A percentile compares a stretch with the other conserved stretches of the same genome.
These are phyloP conservation scores for Kalaharituber pfeilii DNA, from an alignment of 2,329 filamentous ascomycete genomes.

Conservation along the genomic window DNA sequence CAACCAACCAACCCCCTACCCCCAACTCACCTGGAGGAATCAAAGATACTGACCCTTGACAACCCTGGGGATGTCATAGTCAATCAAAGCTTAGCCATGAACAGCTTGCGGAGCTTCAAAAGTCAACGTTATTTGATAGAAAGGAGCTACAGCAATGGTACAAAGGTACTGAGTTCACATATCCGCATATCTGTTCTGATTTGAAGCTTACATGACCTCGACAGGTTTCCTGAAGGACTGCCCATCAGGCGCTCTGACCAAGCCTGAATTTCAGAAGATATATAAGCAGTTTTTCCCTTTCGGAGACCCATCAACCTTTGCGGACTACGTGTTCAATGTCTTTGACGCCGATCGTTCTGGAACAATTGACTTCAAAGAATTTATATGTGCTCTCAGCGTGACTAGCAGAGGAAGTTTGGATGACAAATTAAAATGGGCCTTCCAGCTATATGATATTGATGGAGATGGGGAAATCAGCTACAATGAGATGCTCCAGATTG, in stretches of 20 bases:
- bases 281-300: slow-evolving; percentile 99
- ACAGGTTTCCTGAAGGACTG: slow-evolving; percentile 95
- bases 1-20: no score
- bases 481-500: slow-evolving; percentile 96
- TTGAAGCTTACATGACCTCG: background rate
- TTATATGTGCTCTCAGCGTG: slow-evolving; percentile 93
- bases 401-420: slow-evolving; percentile 97
- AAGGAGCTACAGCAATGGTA: slow-evolving; percentile 99
- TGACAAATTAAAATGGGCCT: slow-evolving; percentile 98
- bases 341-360: slow-evolving; percentile 96
- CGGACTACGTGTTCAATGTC: slow-evolving; percentile 98
- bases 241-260: slow-evolving; percentile 87
- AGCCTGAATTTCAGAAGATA: slow-evolving; percentile 98
- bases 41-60: no score
- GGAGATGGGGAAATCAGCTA: slow-evolving; percentile 98
- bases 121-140: slow-evolving; percentile 97
- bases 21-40: no score
- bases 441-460: slow-evolving; percentile 98
- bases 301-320: slow-evolving; percentile 90
- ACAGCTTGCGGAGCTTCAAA: slow-evolving; percentile 87
- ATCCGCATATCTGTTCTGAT: background rate
- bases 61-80: no score
- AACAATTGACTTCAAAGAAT: slow-evolving; percentile 98
- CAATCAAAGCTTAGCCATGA: slow-evolving; percentile 97
- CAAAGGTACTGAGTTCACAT: slow-evolving; percentile 48